Conservation (phyloP, 2,329 filamentous ascomycete species). For the Sporothrix euskadiensis region DNA sequence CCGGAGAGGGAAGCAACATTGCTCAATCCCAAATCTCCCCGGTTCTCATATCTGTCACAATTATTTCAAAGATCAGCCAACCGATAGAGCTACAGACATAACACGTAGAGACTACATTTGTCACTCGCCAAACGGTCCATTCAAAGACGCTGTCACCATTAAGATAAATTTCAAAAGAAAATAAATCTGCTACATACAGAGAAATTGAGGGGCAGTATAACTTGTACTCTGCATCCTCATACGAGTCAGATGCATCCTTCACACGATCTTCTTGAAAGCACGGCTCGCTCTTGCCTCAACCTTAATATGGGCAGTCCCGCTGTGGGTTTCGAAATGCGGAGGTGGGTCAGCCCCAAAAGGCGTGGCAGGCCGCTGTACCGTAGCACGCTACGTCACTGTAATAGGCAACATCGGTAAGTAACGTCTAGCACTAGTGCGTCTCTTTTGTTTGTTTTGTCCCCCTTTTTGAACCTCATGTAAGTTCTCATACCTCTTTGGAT, state of each 20-base stretch:
- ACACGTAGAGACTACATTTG: too few species aligned
- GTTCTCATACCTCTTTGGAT: too few species aligned
- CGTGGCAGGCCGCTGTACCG: not conserved
- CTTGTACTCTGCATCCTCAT: not conserved
- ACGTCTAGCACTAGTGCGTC: not conserved
- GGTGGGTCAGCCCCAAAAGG: slow-evolving; percentile 9
- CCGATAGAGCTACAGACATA: too few species aligned
- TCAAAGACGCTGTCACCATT: too few species aligned
- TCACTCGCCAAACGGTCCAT: too few species aligned
- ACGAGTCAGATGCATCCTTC: not conserved
- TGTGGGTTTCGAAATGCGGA: not conserved
- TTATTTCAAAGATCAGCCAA: too few species aligned
- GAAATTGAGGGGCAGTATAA: not conserved
- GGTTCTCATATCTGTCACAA: too few species aligned
- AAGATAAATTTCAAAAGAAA: not conserved
- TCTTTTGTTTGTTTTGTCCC: not conserved
- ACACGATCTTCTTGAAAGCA: not conserved
- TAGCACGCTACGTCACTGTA: not conserved
- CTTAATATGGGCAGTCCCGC: not conserved
- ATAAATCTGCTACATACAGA: not conserved
- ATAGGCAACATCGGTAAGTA: not conserved
- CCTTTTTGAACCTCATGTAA: not conserved
- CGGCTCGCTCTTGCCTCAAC: not conserved
- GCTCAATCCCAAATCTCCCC: too few species aligned
- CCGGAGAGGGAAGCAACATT: too few species aligned